These are phyloP conservation scores for Pythium aristosporum DNA, from an alignment of 352 stramenopile species.

Conservation along the genomic window DNA sequence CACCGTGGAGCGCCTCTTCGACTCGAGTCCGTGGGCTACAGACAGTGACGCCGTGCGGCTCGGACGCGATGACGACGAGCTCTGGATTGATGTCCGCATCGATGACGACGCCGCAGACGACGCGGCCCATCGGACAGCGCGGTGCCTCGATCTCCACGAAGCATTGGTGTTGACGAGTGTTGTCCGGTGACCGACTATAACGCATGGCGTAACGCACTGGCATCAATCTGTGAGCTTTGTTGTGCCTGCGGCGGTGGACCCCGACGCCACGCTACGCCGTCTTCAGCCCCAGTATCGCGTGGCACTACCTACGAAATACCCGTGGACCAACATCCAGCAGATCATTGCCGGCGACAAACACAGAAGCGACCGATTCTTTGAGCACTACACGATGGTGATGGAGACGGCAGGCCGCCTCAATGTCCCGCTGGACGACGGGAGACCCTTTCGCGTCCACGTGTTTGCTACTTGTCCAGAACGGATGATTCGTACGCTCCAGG, in stretches of 20 bases:
- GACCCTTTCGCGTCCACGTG: too few relatives aligned
- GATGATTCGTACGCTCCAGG: too few relatives aligned
- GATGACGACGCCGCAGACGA: not conserved
- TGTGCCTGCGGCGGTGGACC: not conserved
- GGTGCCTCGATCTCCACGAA: not conserved
- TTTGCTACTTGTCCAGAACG: too few relatives aligned
- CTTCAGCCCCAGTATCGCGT: not conserved
- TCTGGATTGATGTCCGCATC: not conserved
- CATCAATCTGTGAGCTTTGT: not conserved
- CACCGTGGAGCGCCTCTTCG: not conserved
- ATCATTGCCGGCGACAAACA: not conserved
- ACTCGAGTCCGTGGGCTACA: not conserved
- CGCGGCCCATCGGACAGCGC: not conserved
- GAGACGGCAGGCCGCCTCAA: not conserved
- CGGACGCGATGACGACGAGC: not conserved
- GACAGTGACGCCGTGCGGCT: not conserved
- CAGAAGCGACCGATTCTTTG: not conserved
- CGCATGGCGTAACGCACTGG: not conserved
- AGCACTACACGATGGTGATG: not conserved
- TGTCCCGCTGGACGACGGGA: too few relatives aligned
- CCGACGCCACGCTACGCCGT: not conserved
- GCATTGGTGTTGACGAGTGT: not conserved
- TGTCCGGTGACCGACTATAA: not conserved
- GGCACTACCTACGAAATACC: not conserved
- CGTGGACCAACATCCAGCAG: not conserved